These are phyloP conservation scores for Grigorovia transvaalensis DNA, from an alignment of 805 yeast genomes.

Conservation along the genomic window DNA sequence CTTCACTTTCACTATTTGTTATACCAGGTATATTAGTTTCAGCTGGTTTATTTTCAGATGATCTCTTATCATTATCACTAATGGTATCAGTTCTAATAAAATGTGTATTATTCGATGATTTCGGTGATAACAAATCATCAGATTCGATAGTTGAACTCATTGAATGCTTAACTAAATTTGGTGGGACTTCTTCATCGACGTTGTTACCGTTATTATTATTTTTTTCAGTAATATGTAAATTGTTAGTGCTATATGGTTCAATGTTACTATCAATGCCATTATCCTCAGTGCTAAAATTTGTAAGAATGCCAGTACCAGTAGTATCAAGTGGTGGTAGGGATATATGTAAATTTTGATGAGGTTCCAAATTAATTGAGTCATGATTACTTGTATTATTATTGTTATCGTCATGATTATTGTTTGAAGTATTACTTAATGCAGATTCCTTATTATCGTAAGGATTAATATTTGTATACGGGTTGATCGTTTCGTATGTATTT, in stretches of 20 bases:
- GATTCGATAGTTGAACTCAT: not conserved
- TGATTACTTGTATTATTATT: not conserved
- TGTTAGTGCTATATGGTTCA: not conserved
- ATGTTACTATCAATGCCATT: not conserved
- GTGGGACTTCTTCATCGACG: not conserved
- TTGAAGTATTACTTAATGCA: not conserved
- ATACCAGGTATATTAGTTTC: not conserved
- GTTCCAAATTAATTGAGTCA: slow-evolving; percentile 12
- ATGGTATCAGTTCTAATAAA: not conserved
- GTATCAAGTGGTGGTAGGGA: not conserved
- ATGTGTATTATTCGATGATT: not conserved
- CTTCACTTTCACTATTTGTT: not conserved
- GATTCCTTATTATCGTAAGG: not conserved
- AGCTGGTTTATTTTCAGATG: not conserved
- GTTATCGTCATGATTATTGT: not conserved
- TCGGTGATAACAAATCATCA: not conserved
- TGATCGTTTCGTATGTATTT: not conserved
- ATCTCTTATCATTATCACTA: not conserved
- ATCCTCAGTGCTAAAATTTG: not conserved
- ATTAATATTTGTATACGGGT: not conserved
- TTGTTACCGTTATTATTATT: not conserved
- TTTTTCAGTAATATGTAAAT: not conserved
- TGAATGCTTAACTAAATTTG: not conserved
- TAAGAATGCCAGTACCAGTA: no score
- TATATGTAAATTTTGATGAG: slow-evolving; percentile 6